Conservation (phyloP, 345 rosid genomes). For the Aquilaria malaccensis region DNA sequence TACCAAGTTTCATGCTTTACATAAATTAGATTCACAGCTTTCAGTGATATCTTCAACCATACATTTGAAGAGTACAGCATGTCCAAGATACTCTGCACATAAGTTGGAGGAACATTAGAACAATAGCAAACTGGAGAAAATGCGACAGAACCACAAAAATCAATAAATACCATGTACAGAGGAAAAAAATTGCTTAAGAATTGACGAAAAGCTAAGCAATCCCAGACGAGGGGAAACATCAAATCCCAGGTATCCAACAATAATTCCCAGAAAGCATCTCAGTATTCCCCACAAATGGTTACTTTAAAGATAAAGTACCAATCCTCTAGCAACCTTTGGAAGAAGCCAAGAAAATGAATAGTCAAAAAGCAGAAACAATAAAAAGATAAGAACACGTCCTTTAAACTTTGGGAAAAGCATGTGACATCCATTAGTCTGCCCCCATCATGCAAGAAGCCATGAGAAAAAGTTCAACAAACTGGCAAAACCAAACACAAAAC, state of each 20-base stretch:
- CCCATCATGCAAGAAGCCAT: conserved; percentile 31
- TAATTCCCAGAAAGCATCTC: background rate
- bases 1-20: conserved; percentile 64
- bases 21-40: conserved; percentile 18
- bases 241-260: conserved; percentile 2
- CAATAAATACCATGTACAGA: background rate
- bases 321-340: conserved; percentile 2
- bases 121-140: conserved; percentile 9
- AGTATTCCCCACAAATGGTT: background rate
- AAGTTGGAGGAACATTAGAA: conserved; percentile 13
- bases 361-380: conserved; percentile 4
- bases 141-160: conserved; percentile 1
- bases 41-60: conserved; percentile 24
- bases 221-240: background rate
- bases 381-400: conserved; percentile 16
- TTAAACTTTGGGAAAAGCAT: conserved; percentile 17
- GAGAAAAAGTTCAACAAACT: conserved; percentile 30
- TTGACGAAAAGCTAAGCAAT: background rate
- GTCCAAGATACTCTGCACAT: conserved; percentile 14
- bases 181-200: conserved; percentile 3
- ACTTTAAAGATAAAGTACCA: background rate
- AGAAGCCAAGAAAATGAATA: conserved; percentile 8
- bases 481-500: conserved; percentile 33
- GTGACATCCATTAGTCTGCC: conserved; percentile 30
- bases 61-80: background rate